Conservation (phyloP, 2,329 filamentous ascomycete genomes). For the Paracorniculantispora psalliotae region DNA sequence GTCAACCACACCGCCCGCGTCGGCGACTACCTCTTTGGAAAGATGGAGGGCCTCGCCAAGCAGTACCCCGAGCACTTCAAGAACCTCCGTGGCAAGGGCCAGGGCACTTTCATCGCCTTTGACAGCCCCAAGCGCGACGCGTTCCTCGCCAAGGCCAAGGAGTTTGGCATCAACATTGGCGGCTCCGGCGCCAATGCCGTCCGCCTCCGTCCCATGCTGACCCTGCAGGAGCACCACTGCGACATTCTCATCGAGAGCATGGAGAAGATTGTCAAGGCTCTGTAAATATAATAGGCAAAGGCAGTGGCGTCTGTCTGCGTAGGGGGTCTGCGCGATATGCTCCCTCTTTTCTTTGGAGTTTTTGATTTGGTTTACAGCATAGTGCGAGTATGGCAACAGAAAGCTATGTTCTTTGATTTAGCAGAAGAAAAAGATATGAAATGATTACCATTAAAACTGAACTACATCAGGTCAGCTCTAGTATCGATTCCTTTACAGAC, state of each 20-base stretch:
- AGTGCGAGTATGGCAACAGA: background rate
- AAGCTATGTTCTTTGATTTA: background rate
- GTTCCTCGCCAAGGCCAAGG: constrained; percentile 75
- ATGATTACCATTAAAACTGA: background rate
- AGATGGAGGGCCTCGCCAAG: constrained; percentile 61
- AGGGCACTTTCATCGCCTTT: constrained; percentile 91
- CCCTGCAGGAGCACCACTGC: constrained; percentile 87
- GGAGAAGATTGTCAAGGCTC: constrained; percentile 63
- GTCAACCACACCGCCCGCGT: constrained; percentile 73
- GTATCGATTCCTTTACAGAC: too few relatives aligned
- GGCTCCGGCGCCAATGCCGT: constrained; percentile 73
- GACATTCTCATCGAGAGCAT: constrained; percentile 75
- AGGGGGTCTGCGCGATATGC: background rate
- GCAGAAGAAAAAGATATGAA: background rate
- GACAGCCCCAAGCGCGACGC: constrained; percentile 76
- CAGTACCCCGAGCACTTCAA: constrained; percentile 73
- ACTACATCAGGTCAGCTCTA: background rate
- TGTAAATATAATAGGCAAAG: constrained; percentile 17
- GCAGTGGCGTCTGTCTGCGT: too few relatives aligned
- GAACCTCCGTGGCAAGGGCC: constrained; percentile 81
- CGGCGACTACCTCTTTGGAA: constrained; percentile 71
- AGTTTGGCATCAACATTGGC: constrained; percentile 78
- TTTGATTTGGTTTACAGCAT: background rate
- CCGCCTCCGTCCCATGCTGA: constrained; percentile 80
- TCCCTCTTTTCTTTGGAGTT: constrained; percentile 9